Evolutionary conservation across 768 basidiomycete genomes (phyloP).

Genomic region (Dacryopinax primogenitus): DNA sequence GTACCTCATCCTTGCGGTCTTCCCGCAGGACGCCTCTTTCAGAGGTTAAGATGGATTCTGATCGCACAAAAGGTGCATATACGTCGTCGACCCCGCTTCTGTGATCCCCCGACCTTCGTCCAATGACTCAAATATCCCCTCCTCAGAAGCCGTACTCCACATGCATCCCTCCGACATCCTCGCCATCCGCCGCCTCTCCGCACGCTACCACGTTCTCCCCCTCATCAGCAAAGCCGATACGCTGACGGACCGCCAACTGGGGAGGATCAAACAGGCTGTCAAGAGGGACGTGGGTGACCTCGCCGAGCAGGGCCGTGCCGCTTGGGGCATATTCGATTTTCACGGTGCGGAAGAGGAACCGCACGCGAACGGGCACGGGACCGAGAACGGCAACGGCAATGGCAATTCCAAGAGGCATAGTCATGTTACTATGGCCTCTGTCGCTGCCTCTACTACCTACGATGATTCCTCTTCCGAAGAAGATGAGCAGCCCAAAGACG

Average conservation of each 20-base stretch:
- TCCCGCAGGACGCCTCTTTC: not conserved
- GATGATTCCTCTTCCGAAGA: slow-evolving; percentile 22
- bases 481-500: slow-evolving; percentile 10
- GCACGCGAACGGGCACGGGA: slow-evolving; percentile 21
- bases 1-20: slow-evolving; percentile 24
- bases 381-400: slow-evolving; percentile 19
- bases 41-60: not conserved
- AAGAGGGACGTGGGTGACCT: slow-evolving; percentile 40
- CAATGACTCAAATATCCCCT: slow-evolving; percentile 32
- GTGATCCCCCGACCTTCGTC: slow-evolving; percentile 37
- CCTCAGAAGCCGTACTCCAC: slow-evolving; percentile 31
- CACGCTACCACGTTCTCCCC: slow-evolving; percentile 67
- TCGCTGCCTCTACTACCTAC: slow-evolving; percentile 20
- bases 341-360: slow-evolving; percentile 26
- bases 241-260: slow-evolving; percentile 63
- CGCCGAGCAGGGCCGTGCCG: slow-evolving; percentile 44
- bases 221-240: slow-evolving; percentile 71
- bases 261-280: slow-evolving; percentile 59
- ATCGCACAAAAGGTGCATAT: slow-evolving; percentile 49
- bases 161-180: slow-evolving; percentile 70
- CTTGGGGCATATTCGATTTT: slow-evolving; percentile 63
- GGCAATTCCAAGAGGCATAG: too few species aligned
- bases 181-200: slow-evolving; percentile 61
- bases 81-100: slow-evolving; percentile 68
- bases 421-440: too few species aligned